Conservation (phyloP, 495 filamentous ascomycete species). For the Viridothelium virens region DNA sequence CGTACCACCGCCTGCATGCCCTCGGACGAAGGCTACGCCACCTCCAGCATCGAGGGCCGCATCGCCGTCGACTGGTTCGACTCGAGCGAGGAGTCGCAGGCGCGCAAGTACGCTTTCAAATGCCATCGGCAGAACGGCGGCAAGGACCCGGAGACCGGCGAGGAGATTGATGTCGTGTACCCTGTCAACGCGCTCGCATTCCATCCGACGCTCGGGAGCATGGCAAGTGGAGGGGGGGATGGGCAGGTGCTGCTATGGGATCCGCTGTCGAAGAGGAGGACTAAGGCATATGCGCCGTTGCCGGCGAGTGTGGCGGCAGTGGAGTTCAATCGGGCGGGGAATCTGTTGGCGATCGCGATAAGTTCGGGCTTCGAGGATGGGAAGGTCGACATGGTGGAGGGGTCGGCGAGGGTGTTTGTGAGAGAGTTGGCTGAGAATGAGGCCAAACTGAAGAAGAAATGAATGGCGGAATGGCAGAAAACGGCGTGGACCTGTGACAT, state of each 20-base stretch:
- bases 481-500: background rate
- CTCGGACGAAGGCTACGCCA: conserved; percentile 84
- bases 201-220: conserved; percentile 84
- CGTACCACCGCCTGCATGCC: conserved; percentile 95
- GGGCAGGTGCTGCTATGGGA: conserved; percentile 96
- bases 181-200: conserved; percentile 91
- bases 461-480: background rate
- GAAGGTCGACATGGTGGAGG: conserved; percentile 64
- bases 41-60: conserved; percentile 80
- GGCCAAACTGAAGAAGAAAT: conserved; percentile 63
- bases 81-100: conserved; percentile 70
- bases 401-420: conserved; percentile 67
- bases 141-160: conserved; percentile 10
- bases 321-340: conserved; percentile 70
- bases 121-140: conserved; percentile 70
- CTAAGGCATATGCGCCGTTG: conserved; percentile 82
- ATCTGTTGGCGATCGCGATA: conserved; percentile 71
- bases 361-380: conserved; percentile 92
- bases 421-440: conserved; percentile 79
- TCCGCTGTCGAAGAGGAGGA: conserved; percentile 80
- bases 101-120: conserved; percentile 95
- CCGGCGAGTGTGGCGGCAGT: conserved; percentile 68
- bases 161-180: conserved; percentile 76
- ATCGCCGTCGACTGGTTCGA: conserved; percentile 98
- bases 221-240: conserved; percentile 88